These are phyloP conservation scores for Lophiostoma macrostomum DNA, from an alignment of 495 filamentous ascomycete species.

Conservation along the genomic window DNA sequence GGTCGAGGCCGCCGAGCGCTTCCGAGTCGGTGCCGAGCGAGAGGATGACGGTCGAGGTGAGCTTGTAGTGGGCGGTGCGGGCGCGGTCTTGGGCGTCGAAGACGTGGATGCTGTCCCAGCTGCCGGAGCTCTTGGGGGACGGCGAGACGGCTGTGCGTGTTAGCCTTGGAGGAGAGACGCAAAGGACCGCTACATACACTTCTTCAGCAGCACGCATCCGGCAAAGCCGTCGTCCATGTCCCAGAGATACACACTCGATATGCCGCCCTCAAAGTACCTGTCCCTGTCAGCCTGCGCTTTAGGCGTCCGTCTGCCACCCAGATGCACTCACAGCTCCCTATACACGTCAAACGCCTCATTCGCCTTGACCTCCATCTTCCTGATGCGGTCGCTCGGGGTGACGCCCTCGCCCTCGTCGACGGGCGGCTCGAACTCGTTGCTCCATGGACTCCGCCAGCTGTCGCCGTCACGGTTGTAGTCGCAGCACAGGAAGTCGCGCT, in stretches of 20 bases:
- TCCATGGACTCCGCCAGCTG: slow-evolving; percentile 95
- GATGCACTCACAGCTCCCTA: slow-evolving; percentile 66
- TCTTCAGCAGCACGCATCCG: slow-evolving; percentile 91
- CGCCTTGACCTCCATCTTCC: slow-evolving; percentile 87
- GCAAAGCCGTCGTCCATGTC: slow-evolving; percentile 98
- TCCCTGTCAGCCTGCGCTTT: slow-evolving; percentile 9
- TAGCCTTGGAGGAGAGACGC: background rate
- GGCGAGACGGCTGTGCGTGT: slow-evolving; percentile 56
- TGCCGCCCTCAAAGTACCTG: slow-evolving; percentile 92
- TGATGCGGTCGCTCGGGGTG: slow-evolving; percentile 52
- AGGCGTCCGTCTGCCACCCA: background rate
- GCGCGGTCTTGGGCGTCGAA: slow-evolving; percentile 92
- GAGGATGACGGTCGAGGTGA: slow-evolving; percentile 94
- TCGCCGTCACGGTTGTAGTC: slow-evolving; percentile 99
- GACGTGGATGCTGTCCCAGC: slow-evolving; percentile 98
- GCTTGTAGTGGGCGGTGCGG: slow-evolving; percentile 90
- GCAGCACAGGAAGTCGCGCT: slow-evolving; percentile 94
- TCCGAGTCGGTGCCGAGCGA: slow-evolving; percentile 70
- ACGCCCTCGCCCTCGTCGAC: slow-evolving; percentile 49
- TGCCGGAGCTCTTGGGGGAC: slow-evolving; percentile 68
- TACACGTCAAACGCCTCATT: slow-evolving; percentile 98
- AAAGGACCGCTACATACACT: slow-evolving; percentile 55
- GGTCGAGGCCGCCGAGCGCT: slow-evolving; percentile 81
- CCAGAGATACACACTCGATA: slow-evolving; percentile 96
- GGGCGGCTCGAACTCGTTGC: slow-evolving; percentile 92